Base-by-base conservation (phyloP, 306 rosid species). In the Oemleria cerasiformis region DNA sequence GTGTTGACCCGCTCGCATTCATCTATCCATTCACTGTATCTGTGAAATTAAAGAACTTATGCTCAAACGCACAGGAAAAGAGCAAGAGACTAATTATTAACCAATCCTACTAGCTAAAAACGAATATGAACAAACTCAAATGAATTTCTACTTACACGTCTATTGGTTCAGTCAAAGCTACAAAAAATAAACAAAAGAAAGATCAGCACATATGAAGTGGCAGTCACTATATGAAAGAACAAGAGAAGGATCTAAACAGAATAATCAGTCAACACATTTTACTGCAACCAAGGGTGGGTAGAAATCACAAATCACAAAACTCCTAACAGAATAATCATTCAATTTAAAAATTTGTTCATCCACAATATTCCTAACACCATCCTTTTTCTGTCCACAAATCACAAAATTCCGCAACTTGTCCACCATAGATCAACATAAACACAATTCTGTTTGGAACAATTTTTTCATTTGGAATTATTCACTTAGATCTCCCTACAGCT, bases 21-120 rank as follows among this genome's bases (percentile, higher is more conserved):
- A 50, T 92, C 98, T 63, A 92, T 92, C 98, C 98, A 92, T 82
- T 92, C 98, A 0, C 94, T 92, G 74, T 92, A 92, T 89, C 98
- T 92, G 88, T 68, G 80, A n/a, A 34, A 38, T 73, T 48, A 43
- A 74, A 75, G 38, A 63, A 16, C 16, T 38, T 21, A 41, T 2
- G 55, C 25, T 44, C 64, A 54, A 25, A 50, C 4, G 39, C 0
- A 39, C 13, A 12, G 2, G 11, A 30, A 17, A 54, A 69, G 70
- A 36, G 5, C 20, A 67, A 56, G 38, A 8, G 51, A 70, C 62
- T 5, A 70, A 23, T 21, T 7, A 1, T 38, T 14, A 15, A 54
- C 20, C 34, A 55, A 69, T 10, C 3, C 40, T 5, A 21, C 73
- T 8, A 53, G 53, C 47, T 2, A 7, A 3, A 20, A 49, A 43